phyloP scores from a whole-genome alignment of 2,329 filamentous ascomycete species.

The Cytospora chrysosperma region DNA sequence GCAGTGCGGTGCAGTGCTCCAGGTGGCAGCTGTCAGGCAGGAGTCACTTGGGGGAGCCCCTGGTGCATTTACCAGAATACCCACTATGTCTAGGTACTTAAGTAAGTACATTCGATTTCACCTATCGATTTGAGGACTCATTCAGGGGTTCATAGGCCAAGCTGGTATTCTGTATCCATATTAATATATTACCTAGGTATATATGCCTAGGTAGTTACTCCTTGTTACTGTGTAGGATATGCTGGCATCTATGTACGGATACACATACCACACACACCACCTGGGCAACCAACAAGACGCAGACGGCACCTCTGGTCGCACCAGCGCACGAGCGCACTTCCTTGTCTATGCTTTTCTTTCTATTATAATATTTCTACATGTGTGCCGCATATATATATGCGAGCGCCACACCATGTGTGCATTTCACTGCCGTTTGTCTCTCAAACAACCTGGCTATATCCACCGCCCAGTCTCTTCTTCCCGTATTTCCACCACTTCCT shows the following conservation, averaged over 20 bases:
- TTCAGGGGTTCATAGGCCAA: background rate
- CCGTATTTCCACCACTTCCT: constrained; percentile 75
- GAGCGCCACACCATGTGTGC: constrained; percentile 11
- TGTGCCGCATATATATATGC: constrained; percentile 10
- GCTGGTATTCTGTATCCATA: too few species aligned
- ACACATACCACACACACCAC: too few species aligned
- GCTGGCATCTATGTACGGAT: background rate
- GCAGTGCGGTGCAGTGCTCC: too few species aligned
- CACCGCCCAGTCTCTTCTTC: constrained; percentile 53
- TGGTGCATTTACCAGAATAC: background rate
- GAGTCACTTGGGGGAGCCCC: background rate
- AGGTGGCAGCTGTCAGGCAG: background rate
- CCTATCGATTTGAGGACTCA: background rate
- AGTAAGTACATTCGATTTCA: too few species aligned
- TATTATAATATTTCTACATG: constrained; percentile 20
- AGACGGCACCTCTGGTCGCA: background rate
- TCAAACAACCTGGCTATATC: constrained; percentile 66
- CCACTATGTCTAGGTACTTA: too few species aligned
- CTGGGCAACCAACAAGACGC: too few species aligned
- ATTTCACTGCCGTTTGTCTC: background rate
- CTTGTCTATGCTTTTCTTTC: background rate
- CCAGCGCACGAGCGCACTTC: too few species aligned
- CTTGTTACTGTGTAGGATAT: too few species aligned
- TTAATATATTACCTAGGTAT: too few species aligned
- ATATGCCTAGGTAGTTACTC: too few species aligned